Evolutionary conservation across 1,284 basidiomycete species (phyloP).

Genomic region (Porogramme epimiltina): DNA sequence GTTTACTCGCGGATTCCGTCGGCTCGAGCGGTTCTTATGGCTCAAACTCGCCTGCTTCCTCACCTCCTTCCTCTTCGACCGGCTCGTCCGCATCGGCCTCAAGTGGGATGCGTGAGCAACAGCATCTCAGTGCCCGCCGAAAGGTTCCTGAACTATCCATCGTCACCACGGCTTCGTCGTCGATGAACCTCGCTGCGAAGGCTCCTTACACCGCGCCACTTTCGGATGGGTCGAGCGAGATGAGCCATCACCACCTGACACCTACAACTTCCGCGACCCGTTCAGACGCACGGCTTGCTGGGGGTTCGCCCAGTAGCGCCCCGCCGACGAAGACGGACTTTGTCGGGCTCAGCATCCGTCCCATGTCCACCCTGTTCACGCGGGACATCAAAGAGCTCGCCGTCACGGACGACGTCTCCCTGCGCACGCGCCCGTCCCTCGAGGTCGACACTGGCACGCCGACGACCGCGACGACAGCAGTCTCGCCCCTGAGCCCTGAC

Average conservation of each 20-base stretch:
- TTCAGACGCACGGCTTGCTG: conserved; percentile 9
- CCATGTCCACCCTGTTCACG: conserved; percentile 76
- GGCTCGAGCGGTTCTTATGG: neutral
- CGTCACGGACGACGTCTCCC: conserved; percentile 29
- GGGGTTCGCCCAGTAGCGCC: conserved; percentile 52
- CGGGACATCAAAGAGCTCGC: conserved; percentile 66
- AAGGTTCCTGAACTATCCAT: conserved; percentile 34
- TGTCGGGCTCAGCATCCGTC: conserved; percentile 67
- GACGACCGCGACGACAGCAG: conserved; percentile 37
- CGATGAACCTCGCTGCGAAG: conserved; percentile 8
- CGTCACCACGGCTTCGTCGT: conserved; percentile 23
- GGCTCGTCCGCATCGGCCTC: conserved; percentile 10
- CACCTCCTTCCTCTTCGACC: conserved; percentile 18
- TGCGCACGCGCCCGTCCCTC: conserved; percentile 35
- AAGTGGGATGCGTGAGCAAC: conserved; percentile 16
- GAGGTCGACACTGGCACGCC: conserved; percentile 49
- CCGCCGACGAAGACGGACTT: conserved; percentile 65
- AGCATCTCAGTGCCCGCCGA: conserved; percentile 28
- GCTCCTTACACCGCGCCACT: conserved; percentile 20
- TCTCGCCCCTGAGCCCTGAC: conserved; percentile 58
- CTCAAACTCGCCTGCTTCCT: conserved; percentile 16
- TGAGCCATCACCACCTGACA: conserved; percentile 23
- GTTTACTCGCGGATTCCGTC: conserved; percentile 18
- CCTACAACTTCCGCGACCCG: conserved; percentile 22
- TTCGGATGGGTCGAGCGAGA: conserved; percentile 22